Evolutionary conservation across 2,329 filamentous ascomycete species (phyloP), one percentile per base, ranked within the genome.

Genomic region (Bipolaris gigantea): DNA sequence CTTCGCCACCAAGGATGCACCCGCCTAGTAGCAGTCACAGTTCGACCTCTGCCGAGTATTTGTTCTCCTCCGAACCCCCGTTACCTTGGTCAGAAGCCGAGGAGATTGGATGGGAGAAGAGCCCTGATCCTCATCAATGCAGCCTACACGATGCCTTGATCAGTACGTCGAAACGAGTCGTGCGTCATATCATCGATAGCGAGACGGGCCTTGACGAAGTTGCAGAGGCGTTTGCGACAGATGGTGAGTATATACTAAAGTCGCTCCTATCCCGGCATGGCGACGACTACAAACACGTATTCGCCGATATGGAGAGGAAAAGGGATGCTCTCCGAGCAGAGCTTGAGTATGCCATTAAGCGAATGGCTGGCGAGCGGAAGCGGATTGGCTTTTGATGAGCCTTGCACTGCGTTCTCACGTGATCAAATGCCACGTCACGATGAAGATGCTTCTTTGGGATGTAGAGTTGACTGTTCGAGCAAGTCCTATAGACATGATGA

Each of bases 111-210:
- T 79, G 77, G 76, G 72, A 75, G 40, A 61, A 64, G 3, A 67
- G 63, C 13, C 66, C 79, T 0, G 57, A 71, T 34, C 69, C 75
- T 11, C 71, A 78, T 35, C 77, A 79, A 46, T 67, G 68, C 27
- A 64, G 66, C 34, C 54, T 79, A 5, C 68, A 73, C 35, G 72
- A 76, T 15, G 64, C 72, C 33, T 62, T 79, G 21, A 64, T 75
- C 19, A 68, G 69, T n/a, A 69, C 76, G 3, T 74, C 75, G 3
- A 66, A 81, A 69, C 70, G 70, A 16, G 72, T 83, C 9, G 61
- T 78, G 8, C 73, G 65, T 1, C 75, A 81, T 50, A 72, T 84
- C 16, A 70, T 80, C 8, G 73, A 77, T n/a, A 74, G 77, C 40
- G 80, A 81, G 59, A 72, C 71, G 4, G 76, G 75, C 1, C 71